Evolutionary conservation across 306 rosid species (phyloP).

Genomic region (Hippophae rhamnoides): DNA sequence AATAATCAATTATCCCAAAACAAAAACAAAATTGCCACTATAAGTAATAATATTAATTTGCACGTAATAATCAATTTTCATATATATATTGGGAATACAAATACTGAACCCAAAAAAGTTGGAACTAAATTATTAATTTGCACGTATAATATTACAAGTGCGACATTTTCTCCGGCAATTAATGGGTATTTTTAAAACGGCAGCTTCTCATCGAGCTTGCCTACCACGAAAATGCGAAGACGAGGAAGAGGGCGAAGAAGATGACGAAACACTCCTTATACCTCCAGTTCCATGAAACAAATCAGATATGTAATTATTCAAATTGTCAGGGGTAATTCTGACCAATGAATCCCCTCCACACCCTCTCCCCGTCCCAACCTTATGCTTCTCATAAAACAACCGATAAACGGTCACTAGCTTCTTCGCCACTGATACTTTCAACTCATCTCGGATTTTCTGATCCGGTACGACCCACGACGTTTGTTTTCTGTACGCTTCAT

Average conservation of each 20-base stretch:
- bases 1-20: no score
- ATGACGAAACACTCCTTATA: conserved; percentile 32
- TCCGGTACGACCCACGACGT: conserved; percentile 57
- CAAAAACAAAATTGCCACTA: no score
- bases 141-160: no score
- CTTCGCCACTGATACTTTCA: conserved; percentile 34
- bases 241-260: conserved; percentile 20
- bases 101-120: no score
- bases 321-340: conserved; percentile 40
- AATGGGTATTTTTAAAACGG: no score
- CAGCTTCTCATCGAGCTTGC: conserved; percentile 15
- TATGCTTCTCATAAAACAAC: conserved; percentile 24
- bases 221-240: conserved; percentile 14
- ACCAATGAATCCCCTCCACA: conserved; percentile 24
- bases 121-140: no score
- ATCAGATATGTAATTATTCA: conserved; percentile 43
- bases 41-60: no score
- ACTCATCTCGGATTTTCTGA: conserved; percentile 43
- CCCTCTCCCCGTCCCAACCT: conserved; percentile 15
- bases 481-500: conserved; percentile 42
- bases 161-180: no score
- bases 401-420: conserved; percentile 31
- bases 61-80: no score
- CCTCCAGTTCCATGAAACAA: conserved; percentile 36
- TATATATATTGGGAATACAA: no score